phyloP scores from a whole-genome alignment of 2,329 filamentous ascomycete species.

The Diaporthe eres region DNA sequence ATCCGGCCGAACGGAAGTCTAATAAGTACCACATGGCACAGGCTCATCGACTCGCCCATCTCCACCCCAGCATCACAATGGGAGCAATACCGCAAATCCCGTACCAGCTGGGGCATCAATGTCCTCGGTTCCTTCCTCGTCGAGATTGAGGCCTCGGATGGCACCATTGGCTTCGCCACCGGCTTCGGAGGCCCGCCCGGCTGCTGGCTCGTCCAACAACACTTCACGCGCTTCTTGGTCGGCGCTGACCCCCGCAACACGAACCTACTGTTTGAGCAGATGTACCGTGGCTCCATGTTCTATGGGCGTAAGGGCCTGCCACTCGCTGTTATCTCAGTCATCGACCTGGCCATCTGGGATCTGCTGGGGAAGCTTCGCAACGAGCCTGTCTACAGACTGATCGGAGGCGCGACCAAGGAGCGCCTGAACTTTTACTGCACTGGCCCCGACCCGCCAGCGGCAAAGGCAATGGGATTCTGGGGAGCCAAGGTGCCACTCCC shows the following conservation, averaged over 20 bases:
- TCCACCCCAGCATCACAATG: conserved; percentile 93
- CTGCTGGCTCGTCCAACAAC: conserved; percentile 93
- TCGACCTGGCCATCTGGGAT: conserved; percentile 95
- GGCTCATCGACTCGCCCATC: conserved; percentile 93
- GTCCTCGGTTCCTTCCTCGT: conserved; percentile 93
- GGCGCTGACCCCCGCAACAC: conserved; percentile 92
- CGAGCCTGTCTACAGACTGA: conserved; percentile 94
- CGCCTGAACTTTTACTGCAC: conserved; percentile 95
- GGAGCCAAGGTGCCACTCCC: conserved; percentile 92
- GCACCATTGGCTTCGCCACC: conserved; percentile 93
- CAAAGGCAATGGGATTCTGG: conserved; percentile 89
- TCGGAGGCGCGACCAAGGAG: conserved; percentile 89
- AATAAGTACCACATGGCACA: conserved; percentile 59
- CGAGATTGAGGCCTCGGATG: conserved; percentile 89
- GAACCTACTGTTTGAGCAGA: conserved; percentile 93
- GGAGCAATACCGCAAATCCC: conserved; percentile 87
- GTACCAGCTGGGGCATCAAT: conserved; percentile 96
- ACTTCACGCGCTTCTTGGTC: conserved; percentile 92
- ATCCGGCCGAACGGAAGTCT: conserved; percentile 4
- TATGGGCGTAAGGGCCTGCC: conserved; percentile 94
- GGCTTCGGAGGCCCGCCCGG: conserved; percentile 94
- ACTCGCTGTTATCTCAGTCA: conserved; percentile 92
- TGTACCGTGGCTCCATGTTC: conserved; percentile 97
- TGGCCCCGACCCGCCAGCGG: conserved; percentile 84
- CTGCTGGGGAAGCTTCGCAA: conserved; percentile 90